Evolutionary conservation across 2,329 filamentous ascomycete species (phyloP).

Genomic region (Stagonosporopsis tanaceti): DNA sequence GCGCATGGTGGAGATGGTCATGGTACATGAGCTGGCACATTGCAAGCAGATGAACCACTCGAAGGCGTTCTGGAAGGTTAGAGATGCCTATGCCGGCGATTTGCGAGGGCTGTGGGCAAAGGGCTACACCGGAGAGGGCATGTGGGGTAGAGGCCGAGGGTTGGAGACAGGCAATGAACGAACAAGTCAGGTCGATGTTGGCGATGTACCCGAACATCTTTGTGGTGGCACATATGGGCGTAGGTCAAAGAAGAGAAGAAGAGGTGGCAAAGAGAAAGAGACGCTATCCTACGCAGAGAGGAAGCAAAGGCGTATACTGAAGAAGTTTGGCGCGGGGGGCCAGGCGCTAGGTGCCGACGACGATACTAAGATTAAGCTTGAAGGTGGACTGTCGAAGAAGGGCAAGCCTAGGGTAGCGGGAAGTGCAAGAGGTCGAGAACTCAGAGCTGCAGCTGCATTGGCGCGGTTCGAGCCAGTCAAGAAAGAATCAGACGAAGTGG

Average conservation of each 20-base stretch:
- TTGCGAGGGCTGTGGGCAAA: slow-evolving; percentile 75
- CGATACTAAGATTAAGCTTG: slow-evolving; percentile 69
- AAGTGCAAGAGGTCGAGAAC: slow-evolving; percentile 76
- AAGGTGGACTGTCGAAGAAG: slow-evolving; percentile 68
- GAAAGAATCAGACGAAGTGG: slow-evolving; percentile 50
- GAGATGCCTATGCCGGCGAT: slow-evolving; percentile 75
- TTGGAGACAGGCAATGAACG: slow-evolving; percentile 58
- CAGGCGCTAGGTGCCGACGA: slow-evolving; percentile 74
- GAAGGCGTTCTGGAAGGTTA: slow-evolving; percentile 79
- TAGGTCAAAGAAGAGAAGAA: slow-evolving; percentile 61
- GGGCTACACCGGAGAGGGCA: slow-evolving; percentile 79
- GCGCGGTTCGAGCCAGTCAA: slow-evolving; percentile 70
- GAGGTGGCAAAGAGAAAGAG: slow-evolving; percentile 53
- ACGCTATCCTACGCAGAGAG: slow-evolving; percentile 73
- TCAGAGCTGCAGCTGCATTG: slow-evolving; percentile 78
- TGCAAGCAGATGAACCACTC: slow-evolving; percentile 94
- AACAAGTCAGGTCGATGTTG: slow-evolving; percentile 31
- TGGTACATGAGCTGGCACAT: slow-evolving; percentile 92
- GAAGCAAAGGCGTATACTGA: slow-evolving; percentile 75
- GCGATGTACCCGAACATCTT: slow-evolving; percentile 64
- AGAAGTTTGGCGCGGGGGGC: slow-evolving; percentile 79
- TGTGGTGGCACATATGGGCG: slow-evolving; percentile 81
- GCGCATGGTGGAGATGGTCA: slow-evolving; percentile 88
- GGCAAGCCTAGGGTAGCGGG: slow-evolving; percentile 77
- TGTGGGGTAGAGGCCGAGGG: slow-evolving; percentile 78